Conservation (phyloP, 2,329 filamentous ascomycete species). For the Pseudophaeomoniella oleicola region DNA sequence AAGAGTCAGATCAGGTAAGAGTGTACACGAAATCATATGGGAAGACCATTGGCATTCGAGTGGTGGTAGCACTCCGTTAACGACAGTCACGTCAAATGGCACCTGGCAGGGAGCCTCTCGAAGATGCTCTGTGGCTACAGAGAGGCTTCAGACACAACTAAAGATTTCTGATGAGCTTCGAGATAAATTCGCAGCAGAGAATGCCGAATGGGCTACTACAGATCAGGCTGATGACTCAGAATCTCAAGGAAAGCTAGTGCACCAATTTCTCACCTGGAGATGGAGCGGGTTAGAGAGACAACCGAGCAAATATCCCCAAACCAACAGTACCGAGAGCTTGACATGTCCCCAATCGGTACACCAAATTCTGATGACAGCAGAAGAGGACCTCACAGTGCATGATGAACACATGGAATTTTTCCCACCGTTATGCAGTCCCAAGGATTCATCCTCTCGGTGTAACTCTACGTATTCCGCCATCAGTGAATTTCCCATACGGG, state of each 20-base stretch:
- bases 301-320: too few relatives aligned
- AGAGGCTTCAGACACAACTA: background rate
- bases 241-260: background rate
- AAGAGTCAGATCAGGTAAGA: background rate
- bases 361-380: background rate
- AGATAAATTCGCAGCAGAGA: background rate
- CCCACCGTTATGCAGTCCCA: background rate
- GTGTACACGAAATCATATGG: conserved; percentile 2
- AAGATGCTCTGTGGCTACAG: too few relatives aligned
- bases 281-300: too few relatives aligned
- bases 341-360: background rate
- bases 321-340: background rate
- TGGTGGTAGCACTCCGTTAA: background rate
- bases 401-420: background rate
- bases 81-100: background rate
- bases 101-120: too few relatives aligned
- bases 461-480: too few relatives aligned
- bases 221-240: background rate
- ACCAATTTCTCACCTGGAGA: background rate
- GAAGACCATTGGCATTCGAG: background rate
- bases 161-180: background rate
- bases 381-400: background rate
- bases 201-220: background rate
- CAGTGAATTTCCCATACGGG: too few relatives aligned
- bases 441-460: too few relatives aligned